Evolutionary conservation across 2,329 filamentous ascomycete genomes (phyloP).

Genomic region (Geoglossum cookeanum): DNA sequence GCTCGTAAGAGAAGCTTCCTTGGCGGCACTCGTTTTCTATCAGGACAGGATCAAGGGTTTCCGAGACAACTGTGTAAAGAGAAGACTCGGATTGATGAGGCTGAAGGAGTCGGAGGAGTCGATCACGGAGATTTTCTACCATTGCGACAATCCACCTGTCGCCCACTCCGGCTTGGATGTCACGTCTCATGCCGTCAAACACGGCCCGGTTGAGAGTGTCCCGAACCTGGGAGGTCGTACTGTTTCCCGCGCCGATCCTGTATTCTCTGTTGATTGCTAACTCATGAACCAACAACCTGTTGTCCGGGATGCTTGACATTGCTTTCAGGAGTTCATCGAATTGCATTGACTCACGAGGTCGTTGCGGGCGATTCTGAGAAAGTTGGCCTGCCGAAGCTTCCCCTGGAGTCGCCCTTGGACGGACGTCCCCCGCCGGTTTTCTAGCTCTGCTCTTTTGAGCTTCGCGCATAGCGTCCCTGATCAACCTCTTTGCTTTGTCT

Average conservation of each 20-base stretch:
- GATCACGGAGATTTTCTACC: conserved; percentile 49
- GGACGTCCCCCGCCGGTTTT: conserved; percentile 21
- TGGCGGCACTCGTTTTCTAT: conserved; percentile 48
- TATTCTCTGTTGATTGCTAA: conserved; percentile 64
- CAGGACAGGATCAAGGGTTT: conserved; percentile 54
- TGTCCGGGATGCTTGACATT: conserved; percentile 47
- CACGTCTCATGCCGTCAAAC: conserved; percentile 40
- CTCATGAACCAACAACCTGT: conserved; percentile 59
- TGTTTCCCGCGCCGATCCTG: conserved; percentile 44
- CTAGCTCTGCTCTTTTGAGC: conserved; percentile 44
- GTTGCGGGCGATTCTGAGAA: conserved; percentile 8
- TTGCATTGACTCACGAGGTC: conserved; percentile 16
- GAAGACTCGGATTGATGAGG: conserved; percentile 36
- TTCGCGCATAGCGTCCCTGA: conserved; percentile 55
- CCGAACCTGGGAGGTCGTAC: conserved; percentile 25
- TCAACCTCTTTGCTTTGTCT: conserved; percentile 50
- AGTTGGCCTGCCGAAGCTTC: conserved; percentile 11
- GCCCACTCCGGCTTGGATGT: conserved; percentile 43
- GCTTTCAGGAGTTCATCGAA: conserved; percentile 29
- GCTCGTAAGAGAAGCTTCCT: conserved; percentile 62
- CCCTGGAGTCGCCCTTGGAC: not conserved
- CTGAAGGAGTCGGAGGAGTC: conserved; percentile 52
- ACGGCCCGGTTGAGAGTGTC: conserved; percentile 39
- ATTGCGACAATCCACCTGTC: conserved; percentile 51
- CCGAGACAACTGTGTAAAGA: conserved; percentile 56